Base-by-base conservation (phyloP, 805 yeast genomes). In the Pichia gijzeniarum region DNA sequence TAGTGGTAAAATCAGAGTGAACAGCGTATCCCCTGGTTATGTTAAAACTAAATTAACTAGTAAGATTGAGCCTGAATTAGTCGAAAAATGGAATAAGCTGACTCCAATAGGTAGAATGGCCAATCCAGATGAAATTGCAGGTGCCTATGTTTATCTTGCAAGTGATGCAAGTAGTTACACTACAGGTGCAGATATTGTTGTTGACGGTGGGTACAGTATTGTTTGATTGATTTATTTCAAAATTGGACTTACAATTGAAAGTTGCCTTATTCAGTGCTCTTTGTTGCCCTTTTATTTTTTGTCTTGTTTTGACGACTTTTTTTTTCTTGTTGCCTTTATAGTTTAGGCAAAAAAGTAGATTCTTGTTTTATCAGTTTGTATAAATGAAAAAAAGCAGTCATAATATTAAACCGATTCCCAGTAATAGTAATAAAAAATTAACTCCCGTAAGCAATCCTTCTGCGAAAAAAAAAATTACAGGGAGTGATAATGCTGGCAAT, bases 11-110 rank as follows among this genome's bases (percentile, higher is more conserved):
- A 90, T 81, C 1, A 75, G 95, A 53, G 91, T 82, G 47, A 86
- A 86, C 69, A 71, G 85, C 25, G 75, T 86, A 27, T 80, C 88
- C 14, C 95, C 95, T 19, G 95, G 95, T n/a, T 86, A 87, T 69
- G 82, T 85, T 49, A 76, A 74, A 48, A 84, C 95, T 8, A 87
- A 82, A 51, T 72, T 86, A 51, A 71, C 80, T 6, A 72, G 69
- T 52, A 68, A 68, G 41, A 60, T 74, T 6, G 74, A 77, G 30
- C 55, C 59, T 27, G 75, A 72, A 39, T 64, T 69, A 48, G 65
- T 67, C 51, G 62, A 64, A 34, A 66, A 65, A 48, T 80, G 85
- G 85, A 62, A 71, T 62, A 51, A 62, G 6, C 46, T 69, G 48
- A 73, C 70, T 20, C 93, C 95, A 48, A 57, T 79, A 69, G 93